Evolutionary conservation across 257 asterid species (phyloP).

Genomic region (Jacaranda mimosifolia): DNA sequence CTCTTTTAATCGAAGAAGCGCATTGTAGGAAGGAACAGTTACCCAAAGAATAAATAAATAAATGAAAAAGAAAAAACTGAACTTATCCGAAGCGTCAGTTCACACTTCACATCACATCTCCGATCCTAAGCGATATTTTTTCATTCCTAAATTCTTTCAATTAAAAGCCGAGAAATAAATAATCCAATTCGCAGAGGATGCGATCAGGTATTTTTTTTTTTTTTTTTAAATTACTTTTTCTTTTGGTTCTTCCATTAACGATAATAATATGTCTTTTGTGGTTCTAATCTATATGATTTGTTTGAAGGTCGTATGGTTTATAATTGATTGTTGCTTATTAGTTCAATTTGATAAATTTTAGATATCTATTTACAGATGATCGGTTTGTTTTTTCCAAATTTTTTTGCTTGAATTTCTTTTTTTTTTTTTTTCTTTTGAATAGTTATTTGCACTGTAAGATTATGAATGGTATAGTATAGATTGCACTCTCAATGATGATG

Average conservation of each 20-base stretch:
- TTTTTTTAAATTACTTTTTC: background rate
- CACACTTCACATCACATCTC: too few relatives aligned
- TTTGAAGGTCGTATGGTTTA: background rate
- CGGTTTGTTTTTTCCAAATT: slow-evolving; percentile 1
- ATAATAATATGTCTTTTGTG: slow-evolving; percentile 8
- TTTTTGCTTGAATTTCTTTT: background rate
- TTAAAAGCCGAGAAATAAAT: background rate
- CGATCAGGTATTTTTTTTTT: slow-evolving; percentile 30
- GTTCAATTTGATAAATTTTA: slow-evolving; percentile 2
- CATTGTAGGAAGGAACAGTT: background rate
- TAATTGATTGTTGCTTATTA: background rate
- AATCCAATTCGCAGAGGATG: slow-evolving; percentile 1
- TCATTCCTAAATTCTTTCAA: background rate
- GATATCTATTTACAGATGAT: slow-evolving; percentile 2
- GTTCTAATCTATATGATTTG: background rate
- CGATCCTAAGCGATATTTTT: slow-evolving; percentile 15
- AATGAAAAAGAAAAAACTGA: slow-evolving; percentile 13
- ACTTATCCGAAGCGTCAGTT: slow-evolving; percentile 2
- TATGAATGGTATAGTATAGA: background rate
- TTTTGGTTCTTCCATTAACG: background rate
- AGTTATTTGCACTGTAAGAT: background rate
- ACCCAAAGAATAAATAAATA: background rate
- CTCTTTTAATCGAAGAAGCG: background rate
- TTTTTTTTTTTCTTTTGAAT: slow-evolving; percentile 3
- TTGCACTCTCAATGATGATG: slow-evolving; percentile 4